Conservation (phyloP, 805 yeast genomes). For the Helenozyma baotianmanensis region DNA sequence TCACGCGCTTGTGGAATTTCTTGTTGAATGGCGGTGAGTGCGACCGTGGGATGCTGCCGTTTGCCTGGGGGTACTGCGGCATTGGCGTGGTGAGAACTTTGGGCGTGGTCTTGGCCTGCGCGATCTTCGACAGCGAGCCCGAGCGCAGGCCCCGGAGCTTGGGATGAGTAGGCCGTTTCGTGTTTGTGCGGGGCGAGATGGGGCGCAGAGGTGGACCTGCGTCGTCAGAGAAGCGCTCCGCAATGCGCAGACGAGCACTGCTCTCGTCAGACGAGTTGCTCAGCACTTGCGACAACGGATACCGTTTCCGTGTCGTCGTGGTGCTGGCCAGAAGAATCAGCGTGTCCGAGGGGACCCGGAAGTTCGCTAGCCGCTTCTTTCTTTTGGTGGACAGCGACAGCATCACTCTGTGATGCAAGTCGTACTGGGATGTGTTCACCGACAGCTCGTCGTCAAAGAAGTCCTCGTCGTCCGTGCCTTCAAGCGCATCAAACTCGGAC, state of each 20-base stretch:
- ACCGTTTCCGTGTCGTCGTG: slow-evolving; percentile 24
- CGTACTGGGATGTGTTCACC: slow-evolving; percentile 30
- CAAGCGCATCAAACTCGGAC: slow-evolving; percentile 36
- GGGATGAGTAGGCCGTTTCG: slow-evolving; percentile 7
- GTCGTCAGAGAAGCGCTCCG: slow-evolving; percentile 9
- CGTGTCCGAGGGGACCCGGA: slow-evolving; percentile 31
- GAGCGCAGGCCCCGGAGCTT: slow-evolving; percentile 4
- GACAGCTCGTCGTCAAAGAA: slow-evolving; percentile 37
- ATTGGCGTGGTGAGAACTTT: background rate
- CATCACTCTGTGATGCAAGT: slow-evolving; percentile 14
- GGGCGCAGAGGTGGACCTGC: slow-evolving; percentile 4
- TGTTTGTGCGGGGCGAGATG: slow-evolving; percentile 10
- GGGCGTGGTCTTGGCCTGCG: too few species aligned
- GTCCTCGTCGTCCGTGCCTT: slow-evolving; percentile 36
- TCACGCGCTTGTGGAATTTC: slow-evolving; percentile 14
- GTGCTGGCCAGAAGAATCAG: slow-evolving; percentile 31
- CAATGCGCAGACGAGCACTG: slow-evolving; percentile 8
- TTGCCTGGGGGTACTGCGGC: too few species aligned
- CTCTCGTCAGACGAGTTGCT: slow-evolving; percentile 37
- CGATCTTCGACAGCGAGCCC: background rate
- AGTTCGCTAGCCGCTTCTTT: slow-evolving; percentile 28
- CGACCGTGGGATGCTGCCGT: slow-evolving; percentile 11
- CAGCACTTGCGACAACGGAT: slow-evolving; percentile 31
- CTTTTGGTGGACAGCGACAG: slow-evolving; percentile 11
- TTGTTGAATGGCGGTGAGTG: slow-evolving; percentile 25